Conservation (phyloP, 768 basidiomycete genomes). For the Cantharellus cinnabarinus region DNA sequence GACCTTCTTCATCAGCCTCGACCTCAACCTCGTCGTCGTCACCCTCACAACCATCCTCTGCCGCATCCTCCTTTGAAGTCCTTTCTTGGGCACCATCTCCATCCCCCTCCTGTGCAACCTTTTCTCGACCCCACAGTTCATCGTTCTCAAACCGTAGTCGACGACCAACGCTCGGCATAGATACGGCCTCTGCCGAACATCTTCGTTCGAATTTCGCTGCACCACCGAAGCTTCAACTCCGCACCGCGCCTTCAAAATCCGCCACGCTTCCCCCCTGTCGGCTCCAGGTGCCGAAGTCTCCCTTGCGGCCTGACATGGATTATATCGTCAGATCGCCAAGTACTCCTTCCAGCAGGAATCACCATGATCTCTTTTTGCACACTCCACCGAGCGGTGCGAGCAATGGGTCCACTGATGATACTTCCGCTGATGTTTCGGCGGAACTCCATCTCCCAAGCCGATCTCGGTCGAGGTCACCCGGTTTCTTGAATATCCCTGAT, state of each 20-base stretch:
- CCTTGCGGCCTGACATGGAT: conserved; percentile 1
- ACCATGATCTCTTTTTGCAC: too few relatives aligned
- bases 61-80: not conserved
- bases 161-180: not conserved
- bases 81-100: not conserved
- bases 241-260: not conserved
- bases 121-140: conserved; percentile 3
- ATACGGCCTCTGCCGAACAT: conserved; percentile 1
- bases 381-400: not conserved
- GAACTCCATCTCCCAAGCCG: not conserved
- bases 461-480: not conserved
- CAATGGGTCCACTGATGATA: not conserved
- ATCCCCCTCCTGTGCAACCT: conserved; percentile 1
- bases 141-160: not conserved
- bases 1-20: not conserved
- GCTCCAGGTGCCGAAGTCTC: not conserved
- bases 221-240: not conserved
- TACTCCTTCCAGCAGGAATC: too few relatives aligned
- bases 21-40: conserved; percentile 2
- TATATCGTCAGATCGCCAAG: conserved; percentile 13
- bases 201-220: not conserved
- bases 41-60: conserved; percentile 4
- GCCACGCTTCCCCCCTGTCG: not conserved
- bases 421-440: not conserved
- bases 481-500: not conserved